phyloP scores from a whole-genome alignment of 2,329 filamentous ascomycete species.

The Allantophomopsis cytisporea region DNA sequence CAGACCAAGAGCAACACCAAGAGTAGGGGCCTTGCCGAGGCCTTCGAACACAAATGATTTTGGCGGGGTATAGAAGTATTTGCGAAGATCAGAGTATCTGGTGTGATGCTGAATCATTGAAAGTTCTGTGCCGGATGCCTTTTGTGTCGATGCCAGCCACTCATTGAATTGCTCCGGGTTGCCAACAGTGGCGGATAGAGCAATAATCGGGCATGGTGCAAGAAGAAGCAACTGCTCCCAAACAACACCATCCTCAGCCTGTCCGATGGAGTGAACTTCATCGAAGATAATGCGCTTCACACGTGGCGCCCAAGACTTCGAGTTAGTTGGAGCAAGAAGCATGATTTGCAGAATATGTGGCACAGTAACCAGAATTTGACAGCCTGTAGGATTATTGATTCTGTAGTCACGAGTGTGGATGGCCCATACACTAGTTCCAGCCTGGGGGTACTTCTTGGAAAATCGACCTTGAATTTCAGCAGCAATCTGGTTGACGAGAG shows the following conservation, averaged over 20 bases:
- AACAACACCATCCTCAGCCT: constrained; percentile 60
- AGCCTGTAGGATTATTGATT: constrained; percentile 59
- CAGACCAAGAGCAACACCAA: constrained; percentile 24
- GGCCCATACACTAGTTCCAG: constrained; percentile 59
- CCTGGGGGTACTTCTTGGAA: constrained; percentile 43
- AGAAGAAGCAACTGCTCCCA: constrained; percentile 70
- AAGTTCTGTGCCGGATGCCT: constrained; percentile 45
- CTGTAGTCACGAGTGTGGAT: constrained; percentile 66
- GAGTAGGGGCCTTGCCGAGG: constrained; percentile 17
- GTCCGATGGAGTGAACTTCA: constrained; percentile 69
- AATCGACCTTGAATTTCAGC: constrained; percentile 65
- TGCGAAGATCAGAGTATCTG: constrained; percentile 67
- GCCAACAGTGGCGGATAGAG: constrained; percentile 67
- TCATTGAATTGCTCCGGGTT: constrained; percentile 57
- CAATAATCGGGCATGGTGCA: constrained; percentile 65
- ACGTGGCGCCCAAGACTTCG: constrained; percentile 50
- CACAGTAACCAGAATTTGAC: constrained; percentile 66
- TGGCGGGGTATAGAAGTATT: constrained; percentile 50
- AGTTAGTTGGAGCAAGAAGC: constrained; percentile 52
- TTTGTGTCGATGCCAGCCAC: constrained; percentile 55
- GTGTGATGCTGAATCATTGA: constrained; percentile 55
- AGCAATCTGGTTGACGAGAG: constrained; percentile 72
- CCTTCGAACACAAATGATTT: constrained; percentile 21
- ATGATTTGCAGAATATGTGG: constrained; percentile 71
- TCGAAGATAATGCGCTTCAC: constrained; percentile 72